phyloP scores from a whole-genome alignment of 1,139 yeast species.

The Scheffersomyces illinoinensis region DNA sequence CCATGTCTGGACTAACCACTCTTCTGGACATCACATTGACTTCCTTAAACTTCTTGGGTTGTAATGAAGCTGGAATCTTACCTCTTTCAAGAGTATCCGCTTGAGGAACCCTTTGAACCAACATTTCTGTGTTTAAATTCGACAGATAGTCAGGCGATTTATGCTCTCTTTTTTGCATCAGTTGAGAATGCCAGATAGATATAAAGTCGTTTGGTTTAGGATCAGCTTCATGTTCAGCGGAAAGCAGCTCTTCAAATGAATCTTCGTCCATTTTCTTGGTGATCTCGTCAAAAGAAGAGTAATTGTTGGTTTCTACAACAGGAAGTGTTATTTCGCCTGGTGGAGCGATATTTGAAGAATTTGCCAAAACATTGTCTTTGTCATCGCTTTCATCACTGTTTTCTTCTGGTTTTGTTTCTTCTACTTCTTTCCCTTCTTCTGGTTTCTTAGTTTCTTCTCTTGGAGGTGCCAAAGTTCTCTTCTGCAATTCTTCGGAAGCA shows the following conservation, averaged over 20 bases:
- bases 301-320: constrained; percentile 31
- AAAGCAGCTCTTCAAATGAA: constrained; percentile 41
- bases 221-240: constrained; percentile 44
- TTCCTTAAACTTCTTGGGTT: constrained; percentile 39
- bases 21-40: constrained; percentile 47
- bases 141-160: constrained; percentile 10
- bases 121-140: not conserved
- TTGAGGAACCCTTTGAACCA: not conserved
- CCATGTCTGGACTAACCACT: constrained; percentile 40
- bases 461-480: constrained; percentile 24
- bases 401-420: constrained; percentile 1
- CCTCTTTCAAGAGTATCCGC: constrained; percentile 1
- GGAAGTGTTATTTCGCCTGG: constrained; percentile 43
- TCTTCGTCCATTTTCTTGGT: constrained; percentile 27
- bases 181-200: constrained; percentile 39
- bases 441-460: constrained; percentile 11
- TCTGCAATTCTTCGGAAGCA: constrained; percentile 4
- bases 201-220: constrained; percentile 30
- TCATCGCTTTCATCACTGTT: constrained; percentile 6
- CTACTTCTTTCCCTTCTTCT: not conserved
- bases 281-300: constrained; percentile 41
- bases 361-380: constrained; percentile 28
- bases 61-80: constrained; percentile 24
- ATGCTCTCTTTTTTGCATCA: constrained; percentile 30
- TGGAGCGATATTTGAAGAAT: constrained; percentile 45